Evolutionary conservation across 345 rosid species (phyloP).

Genomic region (Hirschfeldia incana): DNA sequence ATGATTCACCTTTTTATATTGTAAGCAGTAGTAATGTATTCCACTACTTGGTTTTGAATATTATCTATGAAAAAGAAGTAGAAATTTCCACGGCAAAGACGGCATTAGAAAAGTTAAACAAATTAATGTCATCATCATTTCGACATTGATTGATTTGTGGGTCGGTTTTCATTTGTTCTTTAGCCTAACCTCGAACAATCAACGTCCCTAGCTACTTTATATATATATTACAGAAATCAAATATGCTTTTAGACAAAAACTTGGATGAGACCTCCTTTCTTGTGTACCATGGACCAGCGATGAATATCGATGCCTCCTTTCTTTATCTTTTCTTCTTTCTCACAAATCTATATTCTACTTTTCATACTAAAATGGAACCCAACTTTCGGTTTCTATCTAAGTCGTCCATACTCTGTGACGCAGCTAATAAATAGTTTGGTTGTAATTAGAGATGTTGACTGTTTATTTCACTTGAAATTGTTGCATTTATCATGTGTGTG

Average conservation of each 20-base stretch:
- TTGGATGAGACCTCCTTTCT: constrained; percentile 33
- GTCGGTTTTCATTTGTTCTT: constrained; percentile 32
- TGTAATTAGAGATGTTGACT: constrained; percentile 11
- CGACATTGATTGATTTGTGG: constrained; percentile 31
- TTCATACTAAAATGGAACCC: constrained; percentile 32
- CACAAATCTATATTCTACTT: constrained; percentile 20
- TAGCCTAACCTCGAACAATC: constrained; percentile 35
- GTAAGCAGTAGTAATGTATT: neutral
- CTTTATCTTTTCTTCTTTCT: constrained; percentile 17
- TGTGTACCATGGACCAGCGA: constrained; percentile 32
- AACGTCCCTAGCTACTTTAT: constrained; percentile 29
- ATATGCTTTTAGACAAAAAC: constrained; percentile 20
- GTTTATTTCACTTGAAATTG: constrained; percentile 5
- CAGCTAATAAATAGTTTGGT: neutral
- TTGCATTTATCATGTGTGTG: constrained; percentile 13
- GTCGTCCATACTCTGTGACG: constrained; percentile 17
- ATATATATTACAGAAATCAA: constrained; percentile 9
- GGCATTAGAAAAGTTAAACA: neutral
- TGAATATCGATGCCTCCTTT: constrained; percentile 15
- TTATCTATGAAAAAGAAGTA: constrained; percentile 7
- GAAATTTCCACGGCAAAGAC: neutral
- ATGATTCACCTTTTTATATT: constrained; percentile 9
- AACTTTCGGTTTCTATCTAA: constrained; percentile 34
- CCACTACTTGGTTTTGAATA: constrained; percentile 21
- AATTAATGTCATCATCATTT: constrained; percentile 30